Base-by-base conservation (phyloP, 1,284 basidiomycete genomes). In the Malassezia brasiliensis region DNA sequence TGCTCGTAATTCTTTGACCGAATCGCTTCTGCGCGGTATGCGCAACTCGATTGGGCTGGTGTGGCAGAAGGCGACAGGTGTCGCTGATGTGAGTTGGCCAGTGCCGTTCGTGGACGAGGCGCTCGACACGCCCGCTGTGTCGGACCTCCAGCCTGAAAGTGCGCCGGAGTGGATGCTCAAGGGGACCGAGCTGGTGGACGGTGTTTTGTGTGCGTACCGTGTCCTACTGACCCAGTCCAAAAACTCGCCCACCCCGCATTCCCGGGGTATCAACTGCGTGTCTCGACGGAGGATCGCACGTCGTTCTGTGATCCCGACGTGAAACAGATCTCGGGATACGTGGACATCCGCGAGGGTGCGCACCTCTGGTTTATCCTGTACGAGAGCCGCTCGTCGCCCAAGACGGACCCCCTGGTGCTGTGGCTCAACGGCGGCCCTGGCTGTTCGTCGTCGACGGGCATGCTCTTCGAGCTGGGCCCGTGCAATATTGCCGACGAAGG, bases 351-450 rank as follows among this genome's bases (percentile, higher is more conserved):
- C 0, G 82, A 87, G 30, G 83, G 85, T 63, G 88, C 87, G 67
- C 88, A 90, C 66, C 80, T 90, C 20, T 89, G 88, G 81, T 90
- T 88, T 77, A 88, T 86, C 28, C 87, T 88, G 79, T 90, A 90
- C 67, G 88, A 91, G 77, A 82, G 84, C 2, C 81, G 89, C 39
- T 79, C 77, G 56, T 79, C 82, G 25, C 88, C 90, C 1, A 77
- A 80, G 49, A 79, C 82, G 45, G 88, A 86, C 17, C 89, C 89
- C 10, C 79, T 94, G 4, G 80, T 90, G 28, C 79, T 94, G 53
- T 93, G 90, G 90, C 78, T 91, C 39, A 90, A 89, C 67, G 89
- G 88, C 44, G 87, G 87, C 5, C 86, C 87, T 14, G 86, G 72
- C 50, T 66, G 69, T 60, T 74, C 67, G 31, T 68, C 67, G 19